Evolutionary conservation across 495 filamentous ascomycete species (phyloP), one percentile per base, ranked within the genome.

Genomic region (Talaromyces trachyspermus): DNA sequence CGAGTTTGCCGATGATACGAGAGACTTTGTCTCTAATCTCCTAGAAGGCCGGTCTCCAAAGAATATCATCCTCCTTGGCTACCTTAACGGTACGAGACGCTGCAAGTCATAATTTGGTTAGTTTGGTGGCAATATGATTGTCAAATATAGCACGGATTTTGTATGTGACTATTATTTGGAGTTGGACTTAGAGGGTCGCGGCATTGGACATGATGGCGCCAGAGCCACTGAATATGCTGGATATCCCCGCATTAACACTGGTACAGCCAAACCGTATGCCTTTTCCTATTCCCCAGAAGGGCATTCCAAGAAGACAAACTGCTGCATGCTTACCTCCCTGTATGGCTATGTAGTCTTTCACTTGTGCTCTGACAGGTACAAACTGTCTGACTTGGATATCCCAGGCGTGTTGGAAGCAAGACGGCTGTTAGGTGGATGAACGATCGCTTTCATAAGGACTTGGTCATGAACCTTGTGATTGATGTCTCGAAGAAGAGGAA

Each of bases 1-100:
- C 19, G 38, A 41, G 38, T 41, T 41, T 41, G 20, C n/a, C 8
- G 38, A 25, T 41, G 38, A 41, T 6, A 41, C 24, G 38, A 41
- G 24, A 20, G 5, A 11, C 4, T 25, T 41, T 25, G 38, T 41
- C 20, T 25, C 38, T 17, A 23, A 25, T 22, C 38, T 41, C 23
- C 14, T 41, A 20, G 20, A 25, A 9, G 38, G 38, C 10, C 38
- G 24, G 7, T 10, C 38, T 20, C 10, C 20, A 3, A 25, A 41
- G 18, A 23, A 41, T 12, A 0, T 14, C 23, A 25, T 41, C 14
- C 38, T 41, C n/a, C 38, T 9, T 24, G 38, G 38, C 2, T 25
- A 12, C 22, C 24, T 41, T 25, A 20, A 41, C 14, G 3, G 20
- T 1, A 25, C 24, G 10, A 41, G 14, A 41, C 18, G 9, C 9